These are phyloP conservation scores for Cyclocybe aegerita DNA, from an alignment of 768 basidiomycete species.

Conservation along the genomic window DNA sequence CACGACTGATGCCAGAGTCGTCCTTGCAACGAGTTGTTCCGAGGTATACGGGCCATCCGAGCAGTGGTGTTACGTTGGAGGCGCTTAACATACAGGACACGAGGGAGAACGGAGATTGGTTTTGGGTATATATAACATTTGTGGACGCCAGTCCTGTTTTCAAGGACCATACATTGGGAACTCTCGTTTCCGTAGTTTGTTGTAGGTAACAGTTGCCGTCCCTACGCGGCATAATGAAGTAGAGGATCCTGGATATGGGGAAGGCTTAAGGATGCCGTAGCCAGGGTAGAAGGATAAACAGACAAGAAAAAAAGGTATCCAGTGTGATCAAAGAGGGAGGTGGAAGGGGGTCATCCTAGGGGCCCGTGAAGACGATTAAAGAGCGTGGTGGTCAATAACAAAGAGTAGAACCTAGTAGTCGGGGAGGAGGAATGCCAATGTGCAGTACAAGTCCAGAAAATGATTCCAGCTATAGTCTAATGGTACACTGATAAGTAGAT, in stretches of 20 bases:
- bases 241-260: slow-evolving; percentile 5
- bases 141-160: not conserved
- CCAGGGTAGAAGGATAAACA: not conserved
- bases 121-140: too few relatives aligned
- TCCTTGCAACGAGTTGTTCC: not conserved
- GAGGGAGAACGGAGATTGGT: too few relatives aligned
- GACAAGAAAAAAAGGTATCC: slow-evolving; percentile 8
- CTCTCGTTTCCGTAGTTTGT: slow-evolving; percentile 2
- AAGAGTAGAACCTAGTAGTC: not conserved
- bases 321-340: slow-evolving; percentile 13
- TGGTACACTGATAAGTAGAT: too few relatives aligned
- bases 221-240: slow-evolving; percentile 9
- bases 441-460: too few relatives aligned
- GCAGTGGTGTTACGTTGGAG: not conserved
- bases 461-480: too few relatives aligned
- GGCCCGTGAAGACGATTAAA: slow-evolving; percentile 8
- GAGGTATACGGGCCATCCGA: not conserved
- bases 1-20: slow-evolving; percentile 57
- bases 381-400: slow-evolving; percentile 15
- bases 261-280: not conserved
- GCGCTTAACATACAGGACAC: not conserved
- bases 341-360: slow-evolving; percentile 6
- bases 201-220: slow-evolving; percentile 13
- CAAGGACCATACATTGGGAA: not conserved
- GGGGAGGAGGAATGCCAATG: too few relatives aligned